Base-by-base conservation (phyloP, 2,329 filamentous ascomycete genomes). In the Fusarium newnesense region DNA sequence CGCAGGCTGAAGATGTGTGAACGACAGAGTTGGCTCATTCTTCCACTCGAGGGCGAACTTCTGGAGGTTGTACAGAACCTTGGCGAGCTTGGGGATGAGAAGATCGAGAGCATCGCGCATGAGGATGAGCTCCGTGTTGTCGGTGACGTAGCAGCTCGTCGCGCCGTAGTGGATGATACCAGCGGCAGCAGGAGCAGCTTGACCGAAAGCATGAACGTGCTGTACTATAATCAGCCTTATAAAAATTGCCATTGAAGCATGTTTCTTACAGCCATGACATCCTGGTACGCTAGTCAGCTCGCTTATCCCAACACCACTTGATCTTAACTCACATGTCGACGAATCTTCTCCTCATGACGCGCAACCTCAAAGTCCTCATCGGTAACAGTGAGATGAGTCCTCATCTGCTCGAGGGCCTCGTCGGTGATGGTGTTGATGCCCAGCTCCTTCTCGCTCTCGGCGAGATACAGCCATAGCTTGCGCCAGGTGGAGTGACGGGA, bases 351-450 rank as follows among this genome's bases (percentile, higher is more conserved):
- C 40, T 74, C 67, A 21, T 68, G 66, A 15, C 70, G 67, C 10
- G 71, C 70, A 64, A 66, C 58, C 46, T 74, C 67, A 32, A 74
- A 73, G n/a, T 67, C 67, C 19, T 73, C 63, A 18, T 74, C 71
- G 2, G 67, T 64, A 4, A 74, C 42, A n/a, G 9, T 50, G 1
- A 73, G 58, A 26, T 73, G 46, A 16, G 54, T 37, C 42, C 56
- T 63, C 71, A 73, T 73, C 67, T 73, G 67, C n/a, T 74, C 70
- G 15, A 73, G 58, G 8, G 71, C 71, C 54, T 73, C 70, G 28
- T 61, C 54, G 4, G 70, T 71, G 56, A 73, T 73, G 43, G 57
- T 66, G 30, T 53, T 52, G 21, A 73, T 75, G 24, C 73, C 60
- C 9, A 75, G 50, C 60, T 75, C 64, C 62, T 61, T 61, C 67